Conservation (phyloP, 2,329 filamentous ascomycete species). For the Xylariaceae sp. region DNA sequence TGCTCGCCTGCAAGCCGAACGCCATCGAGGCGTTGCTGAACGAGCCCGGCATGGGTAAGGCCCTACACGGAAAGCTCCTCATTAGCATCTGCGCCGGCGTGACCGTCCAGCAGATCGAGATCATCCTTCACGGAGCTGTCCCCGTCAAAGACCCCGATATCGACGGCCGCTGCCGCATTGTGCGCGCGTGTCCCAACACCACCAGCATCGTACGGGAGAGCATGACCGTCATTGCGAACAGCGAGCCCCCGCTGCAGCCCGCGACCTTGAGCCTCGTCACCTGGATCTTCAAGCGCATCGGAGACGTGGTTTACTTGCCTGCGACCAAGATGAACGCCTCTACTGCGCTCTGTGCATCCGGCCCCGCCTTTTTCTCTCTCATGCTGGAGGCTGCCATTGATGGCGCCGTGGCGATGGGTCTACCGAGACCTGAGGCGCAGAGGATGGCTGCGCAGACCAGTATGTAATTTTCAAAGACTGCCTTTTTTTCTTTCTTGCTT, state of each 20-base stretch:
- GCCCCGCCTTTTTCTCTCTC: conserved; percentile 70
- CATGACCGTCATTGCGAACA: conserved; percentile 73
- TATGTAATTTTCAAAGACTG: conserved; percentile 2
- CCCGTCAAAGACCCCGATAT: conserved; percentile 41
- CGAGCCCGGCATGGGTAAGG: conserved; percentile 62
- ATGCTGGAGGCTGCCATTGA: conserved; percentile 71
- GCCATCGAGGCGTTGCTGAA: conserved; percentile 64
- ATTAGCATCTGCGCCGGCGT: conserved; percentile 79
- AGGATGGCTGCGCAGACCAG: conserved; percentile 72
- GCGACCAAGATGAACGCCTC: conserved; percentile 63
- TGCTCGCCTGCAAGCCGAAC: conserved; percentile 77
- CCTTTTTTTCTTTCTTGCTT: background rate
- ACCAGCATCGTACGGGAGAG: conserved; percentile 71
- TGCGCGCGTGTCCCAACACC: conserved; percentile 81
- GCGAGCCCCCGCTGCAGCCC: conserved; percentile 51
- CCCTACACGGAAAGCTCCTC: conserved; percentile 71
- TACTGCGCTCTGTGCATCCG: conserved; percentile 69
- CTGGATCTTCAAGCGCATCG: conserved; percentile 73
- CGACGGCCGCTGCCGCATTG: conserved; percentile 54
- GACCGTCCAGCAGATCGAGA: conserved; percentile 61
- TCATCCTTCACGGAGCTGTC: conserved; percentile 53
- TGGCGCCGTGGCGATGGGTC: conserved; percentile 71
- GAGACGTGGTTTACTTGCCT: conserved; percentile 63
- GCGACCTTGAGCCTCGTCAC: conserved; percentile 54
- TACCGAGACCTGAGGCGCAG: conserved; percentile 66